Base-by-base conservation (phyloP, 441 rosid genomes). In the Pelargonium cotyledonis region DNA sequence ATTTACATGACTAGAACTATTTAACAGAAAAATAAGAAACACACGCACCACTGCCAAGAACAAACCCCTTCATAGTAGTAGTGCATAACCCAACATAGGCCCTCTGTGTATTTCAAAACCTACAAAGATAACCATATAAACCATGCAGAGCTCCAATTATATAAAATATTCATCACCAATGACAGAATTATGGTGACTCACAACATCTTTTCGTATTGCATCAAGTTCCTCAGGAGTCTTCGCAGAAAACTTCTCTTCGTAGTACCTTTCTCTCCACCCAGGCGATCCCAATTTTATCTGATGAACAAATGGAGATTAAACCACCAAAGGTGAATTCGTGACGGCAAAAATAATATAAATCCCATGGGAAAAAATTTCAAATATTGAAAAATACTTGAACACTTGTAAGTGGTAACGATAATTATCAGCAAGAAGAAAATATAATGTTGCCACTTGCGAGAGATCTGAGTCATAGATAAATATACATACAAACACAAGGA, bases 241-340 rank as follows among this genome's bases (percentile, higher is more conserved):
- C 19, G 81, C 88, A 66, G 75, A 75, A 77, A 95, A 95, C 79
- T 91, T 95, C 67, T 90, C 97, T 65, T 82, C 84, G 68, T 95
- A 95, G 77, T 91, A 95, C 83, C 99, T 89, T 82, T 95, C 96
- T 73, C 80, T 90, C 99, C 99, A 95, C 53, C 99, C 99, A 19
- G 84, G 77, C 75, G 78, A 85, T 70, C 92, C 96, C 83, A 95
- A 80, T 82, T 78, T 89, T 77, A 95, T 75, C 99, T 95, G 73
- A 70, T 68, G 57, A 65, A 58, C 35, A 35, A 67, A 19, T 6
- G 10, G 7, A 26, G 41, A 62, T 23, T 14, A 19, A 46, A 23
- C 60, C 65, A 47, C 55, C 21, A 5, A 58, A 58, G 21, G 63
- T 58, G 18, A 58, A 26, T 21, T 58, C 21, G 21, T 55, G 18